Evolutionary conservation across 2,329 filamentous ascomycete genomes (phyloP).

Genomic region (Colletotrichum costaricense): DNA sequence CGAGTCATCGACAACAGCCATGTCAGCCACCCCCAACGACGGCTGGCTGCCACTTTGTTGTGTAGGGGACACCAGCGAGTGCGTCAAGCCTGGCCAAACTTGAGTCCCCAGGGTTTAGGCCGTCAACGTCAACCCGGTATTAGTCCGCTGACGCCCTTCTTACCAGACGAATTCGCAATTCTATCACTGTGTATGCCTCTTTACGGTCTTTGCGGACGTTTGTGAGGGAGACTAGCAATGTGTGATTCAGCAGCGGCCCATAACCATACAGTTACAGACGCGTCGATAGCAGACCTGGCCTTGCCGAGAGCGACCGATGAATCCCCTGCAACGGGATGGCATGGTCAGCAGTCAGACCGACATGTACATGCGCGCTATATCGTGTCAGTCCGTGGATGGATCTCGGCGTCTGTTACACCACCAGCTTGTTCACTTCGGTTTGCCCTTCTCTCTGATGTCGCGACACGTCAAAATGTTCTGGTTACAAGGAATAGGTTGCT

Average conservation of each 20-base stretch:
- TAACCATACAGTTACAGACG: background rate
- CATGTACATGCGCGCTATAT: constrained; percentile 17
- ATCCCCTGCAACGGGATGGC: background rate
- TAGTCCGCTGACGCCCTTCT: background rate
- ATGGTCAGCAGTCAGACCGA: constrained; percentile 14
- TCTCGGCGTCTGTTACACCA: background rate
- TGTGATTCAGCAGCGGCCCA: background rate
- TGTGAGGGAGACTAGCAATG: background rate
- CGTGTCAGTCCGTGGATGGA: background rate
- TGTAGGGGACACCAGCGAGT: background rate
- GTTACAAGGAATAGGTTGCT: background rate
- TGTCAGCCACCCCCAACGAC: background rate
- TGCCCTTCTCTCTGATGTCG: background rate
- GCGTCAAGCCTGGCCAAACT: background rate
- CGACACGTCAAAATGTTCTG: background rate
- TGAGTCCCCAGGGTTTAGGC: background rate
- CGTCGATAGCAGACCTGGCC: background rate
- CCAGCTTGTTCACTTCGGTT: background rate
- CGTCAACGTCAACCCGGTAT: background rate
- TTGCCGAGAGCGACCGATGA: background rate
- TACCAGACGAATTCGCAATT: background rate
- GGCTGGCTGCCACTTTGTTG: background rate
- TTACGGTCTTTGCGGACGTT: too few species aligned
- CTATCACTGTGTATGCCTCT: background rate
- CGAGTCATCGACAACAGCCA: constrained; percentile 10